Evolutionary conservation across 345 rosid genomes (phyloP), one percentile per base, ranked within the genome.

Genomic region (Aegle marmelos): DNA sequence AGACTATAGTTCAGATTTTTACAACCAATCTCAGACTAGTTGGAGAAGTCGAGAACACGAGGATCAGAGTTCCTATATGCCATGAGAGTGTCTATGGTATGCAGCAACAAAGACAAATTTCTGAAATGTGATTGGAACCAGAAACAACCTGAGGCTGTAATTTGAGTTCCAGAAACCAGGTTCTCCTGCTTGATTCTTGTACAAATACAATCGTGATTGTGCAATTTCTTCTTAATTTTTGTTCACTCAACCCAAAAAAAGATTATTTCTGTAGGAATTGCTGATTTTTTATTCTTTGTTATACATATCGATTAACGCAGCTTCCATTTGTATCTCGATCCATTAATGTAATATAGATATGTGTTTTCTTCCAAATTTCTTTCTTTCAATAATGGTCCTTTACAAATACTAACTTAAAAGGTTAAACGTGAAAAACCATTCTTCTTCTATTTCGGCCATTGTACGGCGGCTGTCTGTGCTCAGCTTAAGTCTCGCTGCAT

Each of bases 1-100:
- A 86, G 93, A 94, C 70, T 88, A 91, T 70, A 90, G 93, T 81
- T 91, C 98, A 17, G 91, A 90, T 75, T 87, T 85, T 78, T 91
- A 87, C 67, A 82, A 89, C 76, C 88, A 78, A 19, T 79, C 83
- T 28, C 97, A 88, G 79, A 90, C 91, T 83, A 96, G 99, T 83
- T 91, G 97, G 97, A 87, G 85, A 78, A 92, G 95, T 79, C 86
- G 88, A 74, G 97, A 94, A 4, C 75, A 72, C 2, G 77, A 73
- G 16, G 82, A 82, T 76, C 76, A 73, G 72, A 82, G 83, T 74
- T 75, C 79, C 72, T 84, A 73, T 65, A 87, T 81, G 73, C 90
- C 90, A 10, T 90, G 75, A 82, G 48, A 37, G 56, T 64, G n/a
- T 73, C 30, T 31, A 10, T 27, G 16, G 7, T 25, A 30, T 36